Base-by-base conservation (phyloP, 2,329 filamentous ascomycete species). In the Didymosphaeria variabile region DNA sequence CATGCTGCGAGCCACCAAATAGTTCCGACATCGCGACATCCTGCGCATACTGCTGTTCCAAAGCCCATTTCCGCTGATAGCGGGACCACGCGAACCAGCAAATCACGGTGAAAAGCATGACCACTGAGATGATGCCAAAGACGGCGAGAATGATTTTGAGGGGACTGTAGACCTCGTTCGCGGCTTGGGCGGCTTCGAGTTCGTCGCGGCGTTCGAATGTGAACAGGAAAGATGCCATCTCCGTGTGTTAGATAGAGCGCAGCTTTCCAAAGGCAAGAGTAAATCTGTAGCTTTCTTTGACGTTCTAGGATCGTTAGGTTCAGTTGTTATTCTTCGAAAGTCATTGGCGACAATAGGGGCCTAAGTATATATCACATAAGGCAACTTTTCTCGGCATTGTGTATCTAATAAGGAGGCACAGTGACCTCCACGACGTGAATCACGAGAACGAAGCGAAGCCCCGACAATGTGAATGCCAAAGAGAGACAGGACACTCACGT, bases 81-180 rank as follows among this genome's bases (percentile, higher is more conserved):
- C 10, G 19, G 12, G 40, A 55, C 52, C 40, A 45, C 1, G 38
- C 19, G 8, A 17, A 45, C 40, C 26, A 55, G 9, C 17, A n/a
- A 17, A 55, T 15, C 17, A 34, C 9, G 5, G 29, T 17, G 29
- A 46, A 8, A 9, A 55, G 19, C 26, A 55, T 15, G 3, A 34
- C 7, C 2, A 36, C 1, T 21, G 38, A 17, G 40, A 55, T 21
- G 52, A 46, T 29, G 29, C 52, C 52, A 6, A 46, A 23, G 7
- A 55, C 40, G 26, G 40, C 38, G 9, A 55, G 17, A n/a, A 55
- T 5, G 40, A 55, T 10, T 29, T 55, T 55, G 52, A 36, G 5
- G 26, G 40, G 52, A 10, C 32, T 42, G 29, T 34, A 45, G 2
- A 3, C 8, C 3, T 23, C 29, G 21, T 55, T 55, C 9, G 52